These are phyloP conservation scores for Cephalotrichum gorgonifer DNA, from an alignment of 2,329 filamentous ascomycete genomes.

Conservation along the genomic window DNA sequence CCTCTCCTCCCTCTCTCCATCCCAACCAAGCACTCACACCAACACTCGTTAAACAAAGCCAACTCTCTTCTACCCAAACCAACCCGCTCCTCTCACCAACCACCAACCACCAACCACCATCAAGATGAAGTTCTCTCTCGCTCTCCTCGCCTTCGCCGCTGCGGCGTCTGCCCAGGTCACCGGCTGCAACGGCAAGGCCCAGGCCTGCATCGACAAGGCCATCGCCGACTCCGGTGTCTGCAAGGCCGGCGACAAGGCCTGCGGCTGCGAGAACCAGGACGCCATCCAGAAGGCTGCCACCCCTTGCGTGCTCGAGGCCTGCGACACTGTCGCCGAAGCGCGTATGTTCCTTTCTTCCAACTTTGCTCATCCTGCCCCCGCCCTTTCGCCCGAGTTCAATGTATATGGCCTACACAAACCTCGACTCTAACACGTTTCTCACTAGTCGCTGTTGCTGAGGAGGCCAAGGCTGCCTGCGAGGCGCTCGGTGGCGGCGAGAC, in stretches of 20 bases:
- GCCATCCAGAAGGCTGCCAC: constrained; percentile 10
- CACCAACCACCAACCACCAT: not conserved
- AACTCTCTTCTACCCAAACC: constrained; percentile 2
- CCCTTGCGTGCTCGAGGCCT: constrained; percentile 11
- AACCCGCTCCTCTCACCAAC: no score
- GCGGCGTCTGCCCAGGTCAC: constrained; percentile 10
- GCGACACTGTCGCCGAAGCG: constrained; percentile 10
- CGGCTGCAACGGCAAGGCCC: constrained; percentile 10
- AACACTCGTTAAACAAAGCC: not conserved
- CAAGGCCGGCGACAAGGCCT: constrained; percentile 10
- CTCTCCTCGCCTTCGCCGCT: constrained; percentile 6
- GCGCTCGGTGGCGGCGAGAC: not conserved
- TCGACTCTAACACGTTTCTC: not conserved
- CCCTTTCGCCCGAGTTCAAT: no score
- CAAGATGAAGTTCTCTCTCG: constrained; percentile 7
- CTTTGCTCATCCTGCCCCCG: not conserved
- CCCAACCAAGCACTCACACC: not conserved
- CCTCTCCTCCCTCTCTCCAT: not conserved
- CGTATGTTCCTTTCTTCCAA: constrained; percentile 7
- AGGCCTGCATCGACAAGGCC: constrained; percentile 10
- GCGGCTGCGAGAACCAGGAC: constrained; percentile 12
- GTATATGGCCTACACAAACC: no score
- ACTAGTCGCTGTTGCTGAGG: constrained; percentile 1
- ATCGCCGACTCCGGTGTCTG: constrained; percentile 9
- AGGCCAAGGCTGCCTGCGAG: constrained; percentile 2